Evolutionary conservation across 2,329 filamentous ascomycete genomes (phyloP).

Genomic region (Sporothrix humicola): DNA sequence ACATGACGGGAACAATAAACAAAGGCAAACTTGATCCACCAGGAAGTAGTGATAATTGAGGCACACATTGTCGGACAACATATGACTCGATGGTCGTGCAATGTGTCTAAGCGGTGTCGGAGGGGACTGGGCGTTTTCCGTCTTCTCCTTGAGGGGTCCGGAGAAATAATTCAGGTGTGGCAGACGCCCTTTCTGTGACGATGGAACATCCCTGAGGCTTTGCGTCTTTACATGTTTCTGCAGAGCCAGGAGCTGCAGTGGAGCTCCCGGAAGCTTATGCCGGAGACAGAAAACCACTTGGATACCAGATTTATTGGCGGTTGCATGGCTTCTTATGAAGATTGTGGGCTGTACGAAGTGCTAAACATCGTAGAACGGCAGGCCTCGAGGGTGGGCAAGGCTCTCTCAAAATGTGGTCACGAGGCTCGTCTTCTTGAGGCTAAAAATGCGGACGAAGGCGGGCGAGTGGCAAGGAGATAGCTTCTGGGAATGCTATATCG

Average conservation of each 20-base stretch:
- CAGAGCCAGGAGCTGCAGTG: not conserved
- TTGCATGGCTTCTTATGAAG: not conserved
- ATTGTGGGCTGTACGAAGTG: not conserved
- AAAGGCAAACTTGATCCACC: not conserved
- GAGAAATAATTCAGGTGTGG: not conserved
- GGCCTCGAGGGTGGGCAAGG: not conserved
- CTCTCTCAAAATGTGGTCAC: constrained; percentile 6
- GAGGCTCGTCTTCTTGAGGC: not conserved
- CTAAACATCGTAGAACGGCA: not conserved
- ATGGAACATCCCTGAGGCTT: not conserved
- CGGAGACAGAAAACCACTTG: not conserved
- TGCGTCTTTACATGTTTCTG: not conserved
- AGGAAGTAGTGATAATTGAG: not conserved
- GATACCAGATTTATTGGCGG: not conserved
- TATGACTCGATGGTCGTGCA: not conserved
- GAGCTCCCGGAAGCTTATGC: not conserved
- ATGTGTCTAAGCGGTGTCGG: constrained; percentile 11
- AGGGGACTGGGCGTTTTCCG: not conserved
- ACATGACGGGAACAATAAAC: constrained; percentile 11
- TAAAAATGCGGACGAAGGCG: constrained; percentile 6
- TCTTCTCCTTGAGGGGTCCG: not conserved
- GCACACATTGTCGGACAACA: not conserved
- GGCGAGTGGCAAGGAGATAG: constrained; percentile 18
- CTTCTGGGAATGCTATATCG: not conserved
- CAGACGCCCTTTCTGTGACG: not conserved